A percentile compares a stretch with the other conserved stretches of the same genome.
Conservation (phyloP, 805 yeast genomes). For the Suhomyces xylopsoci region DNA sequence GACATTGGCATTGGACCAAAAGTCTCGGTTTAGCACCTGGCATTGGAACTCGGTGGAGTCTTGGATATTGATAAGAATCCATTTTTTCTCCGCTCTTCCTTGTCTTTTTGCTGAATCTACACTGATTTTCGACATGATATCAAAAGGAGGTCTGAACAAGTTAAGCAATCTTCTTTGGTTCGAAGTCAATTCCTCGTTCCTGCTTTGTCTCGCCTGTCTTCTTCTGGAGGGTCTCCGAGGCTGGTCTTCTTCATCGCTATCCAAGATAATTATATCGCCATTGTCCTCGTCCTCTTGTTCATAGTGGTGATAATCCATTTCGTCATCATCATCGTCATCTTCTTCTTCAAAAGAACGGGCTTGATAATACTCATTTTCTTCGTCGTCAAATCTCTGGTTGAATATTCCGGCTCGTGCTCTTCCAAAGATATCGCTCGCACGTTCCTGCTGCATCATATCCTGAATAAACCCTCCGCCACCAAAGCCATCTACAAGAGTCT, state of each 20-base stretch:
- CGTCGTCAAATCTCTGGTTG: slow-evolving; percentile 52
- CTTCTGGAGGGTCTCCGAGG: slow-evolving; percentile 18
- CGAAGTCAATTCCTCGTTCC: slow-evolving; percentile 40
- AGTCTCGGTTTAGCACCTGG: slow-evolving; percentile 87
- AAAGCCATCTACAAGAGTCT: slow-evolving; percentile 59
- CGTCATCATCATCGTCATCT: slow-evolving; percentile 24
- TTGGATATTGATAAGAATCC: slow-evolving; percentile 88
- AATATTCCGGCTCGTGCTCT: slow-evolving; percentile 50
- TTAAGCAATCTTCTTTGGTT: slow-evolving; percentile 71
- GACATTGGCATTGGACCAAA: slow-evolving; percentile 74
- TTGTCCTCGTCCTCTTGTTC: slow-evolving; percentile 33
- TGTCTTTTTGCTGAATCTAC: slow-evolving; percentile 70
- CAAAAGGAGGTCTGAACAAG: slow-evolving; percentile 92
- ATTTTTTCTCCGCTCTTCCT: slow-evolving; percentile 64
- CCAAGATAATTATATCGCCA: slow-evolving; percentile 22
- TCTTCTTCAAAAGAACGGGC: slow-evolving; percentile 16
- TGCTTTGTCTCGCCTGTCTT: slow-evolving; percentile 19
- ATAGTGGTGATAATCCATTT: slow-evolving; percentile 14
- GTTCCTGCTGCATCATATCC: slow-evolving; percentile 4
- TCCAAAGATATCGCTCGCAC: slow-evolving; percentile 48
- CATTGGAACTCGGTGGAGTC: slow-evolving; percentile 82
- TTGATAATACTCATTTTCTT: slow-evolving; percentile 26
- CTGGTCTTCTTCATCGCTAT: slow-evolving; percentile 12
- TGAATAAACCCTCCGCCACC: slow-evolving; percentile 7
- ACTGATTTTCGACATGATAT: slow-evolving; percentile 64